Evolutionary conservation across 148 eudicot species (phyloP).

Genomic region (Vaccinium vitisidaea): DNA sequence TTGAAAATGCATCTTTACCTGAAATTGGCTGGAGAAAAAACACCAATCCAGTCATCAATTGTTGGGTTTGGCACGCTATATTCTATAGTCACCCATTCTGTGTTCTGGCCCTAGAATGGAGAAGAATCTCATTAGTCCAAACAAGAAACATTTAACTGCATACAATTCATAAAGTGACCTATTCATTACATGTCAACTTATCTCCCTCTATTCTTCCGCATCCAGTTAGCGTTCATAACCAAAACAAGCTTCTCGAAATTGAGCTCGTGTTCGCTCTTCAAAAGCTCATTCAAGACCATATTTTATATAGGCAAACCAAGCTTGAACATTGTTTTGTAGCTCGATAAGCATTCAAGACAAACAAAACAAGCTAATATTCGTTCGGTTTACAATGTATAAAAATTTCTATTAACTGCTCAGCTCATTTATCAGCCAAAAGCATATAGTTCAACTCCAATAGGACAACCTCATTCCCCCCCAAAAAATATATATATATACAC

Average conservation of each 20-base stretch:
- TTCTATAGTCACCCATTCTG: constrained; percentile 69
- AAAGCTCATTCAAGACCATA: not conserved
- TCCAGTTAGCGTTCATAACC: not conserved
- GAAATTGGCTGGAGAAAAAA: constrained; percentile 91
- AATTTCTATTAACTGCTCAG: not conserved
- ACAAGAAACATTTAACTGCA: not conserved
- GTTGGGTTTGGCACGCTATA: constrained; percentile 57
- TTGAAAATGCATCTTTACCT: constrained; percentile 33
- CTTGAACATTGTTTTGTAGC: not conserved
- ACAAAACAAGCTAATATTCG: not conserved
- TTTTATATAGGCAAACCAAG: not conserved
- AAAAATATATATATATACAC: no score
- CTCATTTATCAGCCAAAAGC: not conserved
- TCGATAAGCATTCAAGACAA: not conserved
- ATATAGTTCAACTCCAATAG: not conserved
- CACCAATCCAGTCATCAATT: constrained; percentile 78
- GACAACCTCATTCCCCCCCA: not conserved
- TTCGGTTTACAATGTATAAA: not conserved
- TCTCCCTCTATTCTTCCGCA: not conserved
- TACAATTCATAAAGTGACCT: not conserved
- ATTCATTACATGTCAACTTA: not conserved
- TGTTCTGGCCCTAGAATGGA: constrained; percentile 40
- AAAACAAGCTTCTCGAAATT: not conserved
- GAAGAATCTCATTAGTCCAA: not conserved
- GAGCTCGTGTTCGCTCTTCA: not conserved